A percentile compares a stretch with the other conserved stretches of the same genome.
Evolutionary conservation across 2,329 filamentous ascomycete genomes (phyloP).

Genomic region (Diplocarpon rosae): DNA sequence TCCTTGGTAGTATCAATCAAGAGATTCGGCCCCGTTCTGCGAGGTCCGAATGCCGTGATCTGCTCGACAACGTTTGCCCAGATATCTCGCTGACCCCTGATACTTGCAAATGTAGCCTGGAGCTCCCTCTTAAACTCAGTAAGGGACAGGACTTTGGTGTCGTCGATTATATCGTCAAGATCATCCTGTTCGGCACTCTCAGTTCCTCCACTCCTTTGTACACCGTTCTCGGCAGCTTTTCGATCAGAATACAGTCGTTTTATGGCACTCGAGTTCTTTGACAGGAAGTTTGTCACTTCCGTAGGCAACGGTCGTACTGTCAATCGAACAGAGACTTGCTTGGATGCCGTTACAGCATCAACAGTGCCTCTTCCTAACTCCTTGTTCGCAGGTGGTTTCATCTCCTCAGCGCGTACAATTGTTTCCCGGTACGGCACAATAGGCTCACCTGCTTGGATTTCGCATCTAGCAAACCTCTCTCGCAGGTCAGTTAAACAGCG

Average conservation of each 20-base stretch:
- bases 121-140: constrained; percentile 71
- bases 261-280: constrained; percentile 68
- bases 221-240: constrained; percentile 35
- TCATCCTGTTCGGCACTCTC: constrained; percentile 27
- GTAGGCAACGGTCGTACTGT: constrained; percentile 68
- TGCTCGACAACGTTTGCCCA: constrained; percentile 71
- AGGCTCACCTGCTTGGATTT: constrained; percentile 85
- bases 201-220: constrained; percentile 17
- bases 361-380: constrained; percentile 78
- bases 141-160: constrained; percentile 52
- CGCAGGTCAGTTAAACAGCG: constrained; percentile 85
- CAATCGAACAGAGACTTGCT: constrained; percentile 69
- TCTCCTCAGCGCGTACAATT: constrained; percentile 78
- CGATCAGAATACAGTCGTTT: constrained; percentile 68
- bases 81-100: constrained; percentile 61
- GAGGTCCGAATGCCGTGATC: constrained; percentile 84
- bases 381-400: constrained; percentile 78
- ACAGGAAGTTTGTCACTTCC: constrained; percentile 72
- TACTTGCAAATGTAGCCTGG: constrained; percentile 53
- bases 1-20: constrained; percentile 72
- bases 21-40: constrained; percentile 76
- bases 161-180: constrained; percentile 43
- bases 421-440: constrained; percentile 96
- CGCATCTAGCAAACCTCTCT: constrained; percentile 86
- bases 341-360: constrained; percentile 66